phyloP scores from a whole-genome alignment of 805 yeast genomes.

The Starmera dryadoides region DNA sequence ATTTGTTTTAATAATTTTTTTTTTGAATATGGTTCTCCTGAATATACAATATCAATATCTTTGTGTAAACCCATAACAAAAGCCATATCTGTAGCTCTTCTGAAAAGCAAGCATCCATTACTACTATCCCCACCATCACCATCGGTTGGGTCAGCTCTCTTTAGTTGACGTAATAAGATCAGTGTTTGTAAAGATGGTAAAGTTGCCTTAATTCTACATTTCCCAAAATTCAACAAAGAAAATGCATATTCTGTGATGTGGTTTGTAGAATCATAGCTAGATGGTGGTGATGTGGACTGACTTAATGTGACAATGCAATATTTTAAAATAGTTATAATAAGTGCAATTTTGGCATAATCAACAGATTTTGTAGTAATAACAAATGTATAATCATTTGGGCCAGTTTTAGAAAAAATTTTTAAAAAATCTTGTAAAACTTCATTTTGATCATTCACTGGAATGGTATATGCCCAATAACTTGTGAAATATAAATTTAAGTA shows the following conservation, averaged over 20 bases:
- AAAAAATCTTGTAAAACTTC: constrained; percentile 11
- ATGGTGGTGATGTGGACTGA: neutral
- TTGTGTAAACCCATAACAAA: constrained; percentile 17
- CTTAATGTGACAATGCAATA: constrained; percentile 4
- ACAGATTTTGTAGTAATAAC: constrained; percentile 3
- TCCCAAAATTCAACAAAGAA: constrained; percentile 10
- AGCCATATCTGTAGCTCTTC: constrained; percentile 16
- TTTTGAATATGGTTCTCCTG: constrained; percentile 1
- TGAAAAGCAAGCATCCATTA: constrained; percentile 8
- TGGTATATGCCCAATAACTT: constrained; percentile 10
- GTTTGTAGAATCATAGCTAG: constrained; percentile 9
- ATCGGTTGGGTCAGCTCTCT: constrained; percentile 12
- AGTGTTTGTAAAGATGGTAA: constrained; percentile 17
- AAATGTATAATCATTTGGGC: constrained; percentile 5
- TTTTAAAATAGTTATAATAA: constrained; percentile 10
- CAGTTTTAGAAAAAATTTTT: constrained; percentile 6
- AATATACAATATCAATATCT: constrained; percentile 13
- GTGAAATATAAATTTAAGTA: constrained; percentile 9
- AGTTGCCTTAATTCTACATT: constrained; percentile 5
- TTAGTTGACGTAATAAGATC: constrained; percentile 8
- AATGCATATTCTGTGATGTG: constrained; percentile 8
- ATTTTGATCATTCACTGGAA: constrained; percentile 12
- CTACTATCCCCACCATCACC: constrained; percentile 16
- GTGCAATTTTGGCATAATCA: constrained; percentile 16
- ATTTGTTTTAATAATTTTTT: constrained; percentile 6